Conservation (phyloP, 495 filamentous ascomycete genomes). For the Aspergillus egyptiacus region DNA sequence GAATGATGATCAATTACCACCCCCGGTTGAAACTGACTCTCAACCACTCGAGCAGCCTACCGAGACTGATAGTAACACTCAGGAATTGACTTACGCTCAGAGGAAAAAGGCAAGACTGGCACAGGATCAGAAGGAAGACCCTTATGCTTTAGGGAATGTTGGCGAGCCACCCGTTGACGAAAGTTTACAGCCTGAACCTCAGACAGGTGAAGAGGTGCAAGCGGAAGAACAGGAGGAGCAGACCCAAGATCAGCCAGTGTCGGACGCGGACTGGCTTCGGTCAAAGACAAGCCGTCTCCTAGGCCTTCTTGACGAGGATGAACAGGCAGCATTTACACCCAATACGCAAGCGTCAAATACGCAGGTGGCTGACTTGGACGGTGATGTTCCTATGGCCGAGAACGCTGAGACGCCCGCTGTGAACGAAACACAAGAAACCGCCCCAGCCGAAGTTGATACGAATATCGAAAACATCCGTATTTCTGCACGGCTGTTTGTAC, state of each 20-base stretch:
- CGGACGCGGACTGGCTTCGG: constrained; percentile 86
- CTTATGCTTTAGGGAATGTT: not conserved
- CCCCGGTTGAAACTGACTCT: constrained; percentile 21
- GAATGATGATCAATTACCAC: constrained; percentile 48
- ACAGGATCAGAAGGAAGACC: constrained; percentile 3
- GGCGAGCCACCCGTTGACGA: not conserved
- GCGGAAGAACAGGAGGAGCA: constrained; percentile 20
- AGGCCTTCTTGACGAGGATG: constrained; percentile 70
- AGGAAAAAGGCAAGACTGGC: constrained; percentile 37
- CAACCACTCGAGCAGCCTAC: constrained; percentile 20
- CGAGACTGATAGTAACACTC: constrained; percentile 23
- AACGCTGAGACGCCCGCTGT: not conserved
- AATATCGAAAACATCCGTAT: constrained; percentile 41
- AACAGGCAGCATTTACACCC: constrained; percentile 32
- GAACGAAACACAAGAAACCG: constrained; percentile 14
- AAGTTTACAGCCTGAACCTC: constrained; percentile 20
- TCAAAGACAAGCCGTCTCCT: constrained; percentile 87
- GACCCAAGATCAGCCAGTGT: constrained; percentile 20
- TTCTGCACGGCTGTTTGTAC: constrained; percentile 69
- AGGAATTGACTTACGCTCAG: constrained; percentile 37
- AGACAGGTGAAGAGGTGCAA: constrained; percentile 20
- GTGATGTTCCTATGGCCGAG: constrained; percentile 14
- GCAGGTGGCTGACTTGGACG: constrained; percentile 19
- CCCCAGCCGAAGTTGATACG: constrained; percentile 22
- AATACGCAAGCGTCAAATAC: constrained; percentile 4